These are phyloP conservation scores for Phaeotremella skinneri DNA, from an alignment of 768 basidiomycete species.

Conservation along the genomic window DNA sequence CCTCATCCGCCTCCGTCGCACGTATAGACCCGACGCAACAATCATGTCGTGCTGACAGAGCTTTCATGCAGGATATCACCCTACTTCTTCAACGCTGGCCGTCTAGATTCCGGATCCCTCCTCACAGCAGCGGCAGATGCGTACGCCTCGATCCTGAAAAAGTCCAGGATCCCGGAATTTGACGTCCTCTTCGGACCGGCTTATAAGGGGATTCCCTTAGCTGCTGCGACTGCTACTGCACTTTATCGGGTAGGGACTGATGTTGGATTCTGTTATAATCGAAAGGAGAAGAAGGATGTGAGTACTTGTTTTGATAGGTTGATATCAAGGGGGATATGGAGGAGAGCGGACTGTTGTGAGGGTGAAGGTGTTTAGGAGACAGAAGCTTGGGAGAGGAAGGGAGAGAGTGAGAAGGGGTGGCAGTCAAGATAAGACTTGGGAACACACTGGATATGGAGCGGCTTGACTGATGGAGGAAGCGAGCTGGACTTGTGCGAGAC, in stretches of 20 bases:
- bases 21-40: not conserved
- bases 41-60: slow-evolving; percentile 1
- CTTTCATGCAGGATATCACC: slow-evolving; percentile 67
- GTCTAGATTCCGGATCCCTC: slow-evolving; percentile 78
- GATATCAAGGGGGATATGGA: no score
- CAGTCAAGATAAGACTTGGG: no score
- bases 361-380: no score
- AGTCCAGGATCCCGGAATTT: slow-evolving; percentile 59
- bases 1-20: not conserved
- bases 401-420: no score
- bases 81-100: slow-evolving; percentile 95
- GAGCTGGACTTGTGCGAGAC: no score
- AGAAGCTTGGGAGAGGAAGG: no score
- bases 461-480: no score
- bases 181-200: slow-evolving; percentile 94
- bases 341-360: no score
- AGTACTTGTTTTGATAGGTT: slow-evolving; percentile 23
- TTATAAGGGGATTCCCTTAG: slow-evolving; percentile 95
- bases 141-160: slow-evolving; percentile 75
- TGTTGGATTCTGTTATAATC: slow-evolving; percentile 84
- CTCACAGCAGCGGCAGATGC: slow-evolving; percentile 73
- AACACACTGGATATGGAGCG: no score
- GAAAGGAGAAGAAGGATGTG: slow-evolving; percentile 86
- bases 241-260: slow-evolving; percentile 65
- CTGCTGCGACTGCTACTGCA: slow-evolving; percentile 74